A percentile compares a stretch with the other conserved stretches of the same genome.
Conservation (phyloP, 2,329 filamentous ascomycete genomes). For the Lachnellula subtilissima region DNA sequence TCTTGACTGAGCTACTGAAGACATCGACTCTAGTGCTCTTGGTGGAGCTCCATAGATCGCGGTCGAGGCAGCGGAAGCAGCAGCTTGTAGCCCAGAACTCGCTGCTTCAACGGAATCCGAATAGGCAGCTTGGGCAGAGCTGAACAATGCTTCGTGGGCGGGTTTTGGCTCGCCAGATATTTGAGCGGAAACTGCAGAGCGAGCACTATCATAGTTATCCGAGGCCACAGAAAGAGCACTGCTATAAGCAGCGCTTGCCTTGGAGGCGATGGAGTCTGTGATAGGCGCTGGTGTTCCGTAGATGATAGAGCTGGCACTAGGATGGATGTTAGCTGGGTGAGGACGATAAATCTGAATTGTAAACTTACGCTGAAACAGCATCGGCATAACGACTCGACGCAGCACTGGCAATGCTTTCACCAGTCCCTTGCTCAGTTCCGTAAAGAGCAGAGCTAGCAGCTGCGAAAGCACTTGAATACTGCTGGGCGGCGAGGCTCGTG, state of each 20-base stretch:
- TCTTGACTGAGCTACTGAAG: constrained; percentile 64
- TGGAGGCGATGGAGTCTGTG: constrained; percentile 35
- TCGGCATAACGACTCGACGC: constrained; percentile 50
- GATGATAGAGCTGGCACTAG: constrained; percentile 38
- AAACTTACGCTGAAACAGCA: constrained; percentile 51
- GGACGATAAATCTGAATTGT: constrained; percentile 1
- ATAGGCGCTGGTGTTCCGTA: constrained; percentile 65
- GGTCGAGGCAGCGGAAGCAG: constrained; percentile 48
- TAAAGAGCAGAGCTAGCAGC: constrained; percentile 54
- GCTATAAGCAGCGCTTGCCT: constrained; percentile 55
- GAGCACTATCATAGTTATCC: constrained; percentile 63
- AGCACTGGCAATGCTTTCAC: constrained; percentile 43
- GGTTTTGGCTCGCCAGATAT: constrained; percentile 66
- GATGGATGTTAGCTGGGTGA: not conserved
- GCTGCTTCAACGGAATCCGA: constrained; percentile 60
- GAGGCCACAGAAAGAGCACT: constrained; percentile 61
- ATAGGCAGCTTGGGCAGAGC: constrained; percentile 65
- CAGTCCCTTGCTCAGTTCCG: constrained; percentile 40
- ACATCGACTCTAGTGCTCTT: constrained; percentile 50
- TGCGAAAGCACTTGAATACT: constrained; percentile 51
- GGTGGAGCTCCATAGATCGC: constrained; percentile 48
- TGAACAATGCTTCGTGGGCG: constrained; percentile 62
- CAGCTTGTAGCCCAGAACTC: constrained; percentile 52
- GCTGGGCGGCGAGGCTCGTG: constrained; percentile 49
- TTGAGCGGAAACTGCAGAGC: constrained; percentile 61